Evolutionary conservation across 2,329 filamentous ascomycete species (phyloP).

Genomic region (Chrysoporthe austroafricana): DNA sequence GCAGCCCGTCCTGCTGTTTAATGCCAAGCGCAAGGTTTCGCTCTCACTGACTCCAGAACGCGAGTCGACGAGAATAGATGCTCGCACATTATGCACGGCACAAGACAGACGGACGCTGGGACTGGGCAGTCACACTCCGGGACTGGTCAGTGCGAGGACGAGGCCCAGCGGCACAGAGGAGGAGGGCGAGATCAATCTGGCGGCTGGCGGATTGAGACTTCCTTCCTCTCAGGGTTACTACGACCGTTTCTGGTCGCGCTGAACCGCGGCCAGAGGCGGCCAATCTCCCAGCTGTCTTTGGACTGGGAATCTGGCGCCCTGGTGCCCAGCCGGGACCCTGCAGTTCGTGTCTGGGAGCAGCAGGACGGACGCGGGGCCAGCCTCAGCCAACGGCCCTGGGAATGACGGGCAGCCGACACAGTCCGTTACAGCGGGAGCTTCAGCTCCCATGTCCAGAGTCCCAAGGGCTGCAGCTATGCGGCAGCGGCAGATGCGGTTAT

Average conservation of each 20-base stretch:
- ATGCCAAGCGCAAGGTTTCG: constrained; percentile 17
- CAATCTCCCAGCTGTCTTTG: not conserved
- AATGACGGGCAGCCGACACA: constrained; percentile 20
- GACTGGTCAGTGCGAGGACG: constrained; percentile 11
- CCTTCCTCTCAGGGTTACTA: not conserved
- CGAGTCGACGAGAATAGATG: not conserved
- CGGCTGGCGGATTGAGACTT: not conserved
- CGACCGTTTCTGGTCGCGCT: constrained; percentile 2
- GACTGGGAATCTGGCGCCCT: not conserved
- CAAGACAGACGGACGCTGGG: not conserved
- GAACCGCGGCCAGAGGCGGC: not conserved
- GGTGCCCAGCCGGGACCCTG: constrained; percentile 1
- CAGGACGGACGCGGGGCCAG: constrained; percentile 16
- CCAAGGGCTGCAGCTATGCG: constrained; percentile 18
- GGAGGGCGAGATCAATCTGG: not conserved
- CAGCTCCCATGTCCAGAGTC: constrained; percentile 11
- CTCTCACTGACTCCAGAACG: not conserved
- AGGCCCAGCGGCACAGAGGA: constrained; percentile 1
- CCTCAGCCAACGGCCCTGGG: constrained; percentile 3
- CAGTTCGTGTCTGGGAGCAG: constrained; percentile 18
- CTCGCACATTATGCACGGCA: not conserved
- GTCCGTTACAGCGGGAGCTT: constrained; percentile 14
- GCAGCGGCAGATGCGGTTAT: constrained; percentile 19
- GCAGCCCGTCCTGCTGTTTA: too few relatives aligned
- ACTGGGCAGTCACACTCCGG: not conserved